Percentiles rank a stretch among this genome's conserved stretches.
phyloP scores from a whole-genome alignment of 78 protist genomes.

The Dictyostelium capitatum region DNA sequence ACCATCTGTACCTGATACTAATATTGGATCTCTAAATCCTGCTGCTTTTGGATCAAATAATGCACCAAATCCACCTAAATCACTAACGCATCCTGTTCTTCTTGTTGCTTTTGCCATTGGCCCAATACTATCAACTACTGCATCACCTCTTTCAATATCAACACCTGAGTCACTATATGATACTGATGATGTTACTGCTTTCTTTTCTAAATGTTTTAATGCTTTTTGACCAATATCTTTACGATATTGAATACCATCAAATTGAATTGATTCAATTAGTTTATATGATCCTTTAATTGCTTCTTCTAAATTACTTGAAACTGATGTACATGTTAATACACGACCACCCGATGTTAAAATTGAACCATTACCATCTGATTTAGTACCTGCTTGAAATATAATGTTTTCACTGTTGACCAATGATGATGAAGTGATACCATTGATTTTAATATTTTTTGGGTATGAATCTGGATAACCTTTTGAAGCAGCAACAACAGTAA shows the following conservation, averaged over 20 bases:
- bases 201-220: neutral
- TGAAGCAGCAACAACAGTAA: slow-evolving; percentile 86
- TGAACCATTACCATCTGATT: neutral
- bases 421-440: neutral
- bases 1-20: slow-evolving; percentile 95
- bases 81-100: slow-evolving; percentile 87
- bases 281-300: slow-evolving; percentile 82
- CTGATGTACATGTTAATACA: slow-evolving; percentile 78
- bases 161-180: slow-evolving; percentile 92
- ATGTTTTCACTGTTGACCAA: neutral
- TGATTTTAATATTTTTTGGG: slow-evolving; percentile 81
- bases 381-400: slow-evolving; percentile 94
- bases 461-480: slow-evolving; percentile 91
- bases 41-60: slow-evolving; percentile 89
- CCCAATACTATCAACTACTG: slow-evolving; percentile 87
- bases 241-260: slow-evolving; percentile 84
- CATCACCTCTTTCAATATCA: slow-evolving; percentile 89
- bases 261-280: slow-evolving; percentile 22
- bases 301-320: neutral
- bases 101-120: slow-evolving; percentile 84
- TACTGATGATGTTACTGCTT: neutral
- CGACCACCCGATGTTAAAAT: slow-evolving; percentile 92
- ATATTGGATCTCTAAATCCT: slow-evolving; percentile 89
- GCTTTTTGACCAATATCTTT: slow-evolving; percentile 85
- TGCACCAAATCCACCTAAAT: slow-evolving; percentile 95